Evolutionary conservation across 495 filamentous ascomycete species (phyloP).

Genomic region (Cudoniella acicularis): DNA sequence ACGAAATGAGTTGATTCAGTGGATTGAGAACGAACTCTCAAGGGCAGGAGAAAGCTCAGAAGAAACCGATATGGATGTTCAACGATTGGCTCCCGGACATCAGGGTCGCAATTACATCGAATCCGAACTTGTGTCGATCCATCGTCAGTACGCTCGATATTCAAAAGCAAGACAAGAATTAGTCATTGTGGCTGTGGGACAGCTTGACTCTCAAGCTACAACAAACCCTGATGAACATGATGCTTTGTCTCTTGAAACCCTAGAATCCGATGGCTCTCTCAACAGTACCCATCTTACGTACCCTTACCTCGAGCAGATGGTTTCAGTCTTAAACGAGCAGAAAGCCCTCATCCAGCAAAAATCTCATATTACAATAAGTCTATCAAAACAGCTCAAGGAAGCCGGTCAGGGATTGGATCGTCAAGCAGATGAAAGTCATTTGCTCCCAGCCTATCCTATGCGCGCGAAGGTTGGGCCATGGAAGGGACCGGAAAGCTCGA

Average conservation of each 20-base stretch:
- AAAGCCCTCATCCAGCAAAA: constrained; percentile 62
- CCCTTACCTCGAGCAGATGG: constrained; percentile 48
- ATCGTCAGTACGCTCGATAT: constrained; percentile 44
- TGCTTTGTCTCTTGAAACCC: background rate
- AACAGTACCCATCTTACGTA: constrained; percentile 23
- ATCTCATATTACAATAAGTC: constrained; percentile 52
- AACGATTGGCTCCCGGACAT: constrained; percentile 17
- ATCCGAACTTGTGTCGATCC: constrained; percentile 7
- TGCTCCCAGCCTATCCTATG: constrained; percentile 58
- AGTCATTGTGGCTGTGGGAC: constrained; percentile 19
- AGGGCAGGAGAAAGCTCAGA: constrained; percentile 40
- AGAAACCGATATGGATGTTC: constrained; percentile 26
- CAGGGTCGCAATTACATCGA: constrained; percentile 31
- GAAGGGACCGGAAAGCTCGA: constrained; percentile 2
- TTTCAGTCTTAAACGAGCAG: constrained; percentile 58
- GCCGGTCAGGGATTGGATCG: constrained; percentile 54
- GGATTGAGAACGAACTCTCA: constrained; percentile 66
- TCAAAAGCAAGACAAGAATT: constrained; percentile 41
- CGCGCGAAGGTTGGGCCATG: background rate
- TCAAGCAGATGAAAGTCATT: constrained; percentile 64
- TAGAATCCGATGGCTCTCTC: background rate
- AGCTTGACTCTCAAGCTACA: background rate
- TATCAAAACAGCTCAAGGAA: constrained; percentile 58
- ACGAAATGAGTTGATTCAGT: constrained; percentile 62
- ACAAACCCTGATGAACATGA: background rate